These are phyloP conservation scores for Umbelopsis sp. DNA, from an alignment of 192 early-diverging fungal species.

Conservation along the genomic window DNA sequence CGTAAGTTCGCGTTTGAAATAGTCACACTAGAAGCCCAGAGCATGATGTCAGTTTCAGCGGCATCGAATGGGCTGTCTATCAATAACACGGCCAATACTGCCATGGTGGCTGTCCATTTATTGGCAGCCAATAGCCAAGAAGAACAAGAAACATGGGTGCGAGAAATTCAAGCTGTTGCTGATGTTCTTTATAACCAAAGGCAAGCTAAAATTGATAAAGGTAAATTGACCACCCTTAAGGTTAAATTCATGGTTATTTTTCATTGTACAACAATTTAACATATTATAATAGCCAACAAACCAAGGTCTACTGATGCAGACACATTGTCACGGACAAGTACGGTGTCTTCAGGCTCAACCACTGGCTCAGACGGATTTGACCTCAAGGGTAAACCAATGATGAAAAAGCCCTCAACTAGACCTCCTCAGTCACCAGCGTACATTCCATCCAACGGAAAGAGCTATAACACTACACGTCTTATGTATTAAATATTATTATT, in stretches of 20 bases:
- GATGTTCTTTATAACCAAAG: background rate
- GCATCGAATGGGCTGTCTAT: background rate
- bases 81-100: background rate
- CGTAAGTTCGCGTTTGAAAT: background rate
- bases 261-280: background rate
- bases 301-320: background rate
- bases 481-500: too few species aligned
- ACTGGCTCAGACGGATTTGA: constrained; percentile 5
- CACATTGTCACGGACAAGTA: constrained; percentile 2
- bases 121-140: constrained; percentile 18
- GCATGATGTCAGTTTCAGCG: background rate
- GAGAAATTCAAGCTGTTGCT: background rate
- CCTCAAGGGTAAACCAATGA: constrained; percentile 3
- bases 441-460: background rate
- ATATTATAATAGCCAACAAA: background rate
- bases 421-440: background rate
- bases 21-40: background rate
- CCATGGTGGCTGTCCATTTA: background rate
- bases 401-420: background rate
- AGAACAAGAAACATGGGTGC: constrained; percentile 10
- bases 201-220: background rate
- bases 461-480: too few species aligned
- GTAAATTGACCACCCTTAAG: background rate
- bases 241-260: background rate
- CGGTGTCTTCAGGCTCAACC: background rate